phyloP scores from a whole-genome alignment of 2,329 filamentous ascomycete genomes.

The Pseudocercospora eumusae region DNA sequence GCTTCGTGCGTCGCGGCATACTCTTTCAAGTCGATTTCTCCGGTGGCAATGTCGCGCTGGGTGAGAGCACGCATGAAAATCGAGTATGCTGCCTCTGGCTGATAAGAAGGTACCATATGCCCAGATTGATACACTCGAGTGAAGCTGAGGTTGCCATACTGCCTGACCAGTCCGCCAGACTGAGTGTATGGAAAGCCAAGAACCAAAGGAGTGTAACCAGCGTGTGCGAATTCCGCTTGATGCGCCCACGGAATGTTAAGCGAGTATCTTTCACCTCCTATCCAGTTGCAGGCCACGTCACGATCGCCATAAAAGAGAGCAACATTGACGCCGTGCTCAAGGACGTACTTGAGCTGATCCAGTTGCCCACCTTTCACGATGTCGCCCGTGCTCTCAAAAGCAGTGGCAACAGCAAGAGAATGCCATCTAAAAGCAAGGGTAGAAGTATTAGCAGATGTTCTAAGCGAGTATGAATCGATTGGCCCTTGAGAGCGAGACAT shows the following conservation, averaged over 20 bases:
- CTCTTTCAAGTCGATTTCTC: constrained; percentile 29
- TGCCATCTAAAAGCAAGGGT: too few relatives aligned
- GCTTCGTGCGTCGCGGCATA: constrained; percentile 18
- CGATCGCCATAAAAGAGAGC: constrained; percentile 70
- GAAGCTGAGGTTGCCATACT: constrained; percentile 45
- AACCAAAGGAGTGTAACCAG: constrained; percentile 49
- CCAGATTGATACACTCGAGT: constrained; percentile 49
- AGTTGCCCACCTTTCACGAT: constrained; percentile 40
- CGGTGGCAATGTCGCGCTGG: constrained; percentile 42
- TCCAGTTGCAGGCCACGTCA: constrained; percentile 58
- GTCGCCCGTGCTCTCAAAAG: constrained; percentile 47
- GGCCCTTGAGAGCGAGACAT: too few relatives aligned
- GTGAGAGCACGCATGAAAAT: constrained; percentile 43
- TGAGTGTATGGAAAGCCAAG: constrained; percentile 32
- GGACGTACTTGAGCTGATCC: constrained; percentile 44
- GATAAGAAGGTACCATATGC: constrained; percentile 44
- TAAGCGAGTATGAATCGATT: too few relatives aligned
- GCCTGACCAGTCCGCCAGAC: constrained; percentile 37
- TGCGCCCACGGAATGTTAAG: constrained; percentile 52
- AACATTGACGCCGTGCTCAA: constrained; percentile 55
- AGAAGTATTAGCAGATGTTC: too few relatives aligned
- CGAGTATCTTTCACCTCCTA: constrained; percentile 57
- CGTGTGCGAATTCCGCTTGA: constrained; percentile 48
- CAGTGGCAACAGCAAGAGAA: constrained; percentile 46
- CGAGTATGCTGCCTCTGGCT: constrained; percentile 43